phyloP scores from a whole-genome alignment of 1,284 basidiomycete species.

The Ustilago nuda region DNA sequence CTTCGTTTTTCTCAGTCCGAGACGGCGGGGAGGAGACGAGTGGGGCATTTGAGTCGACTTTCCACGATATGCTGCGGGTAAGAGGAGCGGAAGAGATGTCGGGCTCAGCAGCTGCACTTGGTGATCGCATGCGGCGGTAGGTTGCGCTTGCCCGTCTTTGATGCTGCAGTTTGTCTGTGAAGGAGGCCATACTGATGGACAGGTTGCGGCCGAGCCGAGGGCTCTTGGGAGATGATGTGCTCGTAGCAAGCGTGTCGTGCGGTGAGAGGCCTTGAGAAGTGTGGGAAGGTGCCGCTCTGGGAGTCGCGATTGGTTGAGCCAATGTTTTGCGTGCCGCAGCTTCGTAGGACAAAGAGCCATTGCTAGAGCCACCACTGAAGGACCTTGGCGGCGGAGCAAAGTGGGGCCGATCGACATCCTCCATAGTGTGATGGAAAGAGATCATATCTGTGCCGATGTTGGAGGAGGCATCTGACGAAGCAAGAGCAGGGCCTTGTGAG shows the following conservation, averaged over 20 bases:
- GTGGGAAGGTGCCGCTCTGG: slow-evolving; percentile 10
- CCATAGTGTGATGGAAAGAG: slow-evolving; percentile 48
- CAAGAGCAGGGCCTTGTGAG: background rate
- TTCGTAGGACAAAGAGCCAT: slow-evolving; percentile 17
- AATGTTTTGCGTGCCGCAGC: slow-evolving; percentile 24
- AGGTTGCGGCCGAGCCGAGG: slow-evolving; percentile 23
- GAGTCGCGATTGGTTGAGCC: slow-evolving; percentile 28
- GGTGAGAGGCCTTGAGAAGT: slow-evolving; percentile 5
- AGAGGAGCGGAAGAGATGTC: slow-evolving; percentile 2
- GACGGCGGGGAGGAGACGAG: slow-evolving; percentile 23
- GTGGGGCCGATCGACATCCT: slow-evolving; percentile 22
- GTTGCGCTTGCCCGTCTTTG: slow-evolving; percentile 40
- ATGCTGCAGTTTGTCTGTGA: slow-evolving; percentile 35
- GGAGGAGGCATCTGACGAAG: background rate
- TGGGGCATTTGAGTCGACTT: background rate
- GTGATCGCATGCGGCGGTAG: slow-evolving; percentile 36
- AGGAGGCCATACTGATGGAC: slow-evolving; percentile 23
- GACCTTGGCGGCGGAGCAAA: slow-evolving; percentile 40
- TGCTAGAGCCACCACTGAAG: slow-evolving; percentile 39
- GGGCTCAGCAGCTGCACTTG: slow-evolving; percentile 13
- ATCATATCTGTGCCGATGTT: slow-evolving; percentile 32
- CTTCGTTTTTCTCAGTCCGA: background rate
- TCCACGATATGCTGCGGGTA: slow-evolving; percentile 21
- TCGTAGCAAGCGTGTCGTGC: slow-evolving; percentile 7
- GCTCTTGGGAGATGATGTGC: slow-evolving; percentile 24